Base-by-base conservation (phyloP, 345 rosid genomes). In the Eucalyptus sp. region DNA sequence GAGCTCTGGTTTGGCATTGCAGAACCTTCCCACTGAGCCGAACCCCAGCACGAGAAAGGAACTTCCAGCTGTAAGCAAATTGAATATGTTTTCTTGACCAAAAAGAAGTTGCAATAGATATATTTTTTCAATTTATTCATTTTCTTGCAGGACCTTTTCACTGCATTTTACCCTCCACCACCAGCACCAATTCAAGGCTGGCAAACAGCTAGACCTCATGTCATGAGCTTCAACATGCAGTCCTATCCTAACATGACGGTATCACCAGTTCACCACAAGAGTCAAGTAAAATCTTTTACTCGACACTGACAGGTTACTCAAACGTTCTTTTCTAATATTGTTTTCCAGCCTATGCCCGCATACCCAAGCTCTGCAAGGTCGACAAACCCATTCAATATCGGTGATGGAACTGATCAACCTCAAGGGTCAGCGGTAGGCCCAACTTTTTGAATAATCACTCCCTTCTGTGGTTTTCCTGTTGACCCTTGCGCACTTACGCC, bases 361-460 rank as follows among this genome's bases (percentile, higher is more conserved):
- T 93, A 88, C 86, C 48, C 92, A 50, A 92, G 58, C 86, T 84
- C 90, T 13, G 86, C 91, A 89, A 95, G 90, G 87, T 90, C 96
- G 62, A 87, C 93, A 86, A 97, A 96, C 88, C 99, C 97, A 6
- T 97, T 97, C 88, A 97, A 96, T 90, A 18, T 93, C 62, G 83
- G 86, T 90, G 90, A 86, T 31, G 95, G 92, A 86, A 89, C 90
- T 89, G 46, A 86, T 90, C 88, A 91, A 88, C 80, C 60, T 50
- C 95, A 91, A 91, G 90, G 86, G 56, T 86, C 90, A 86, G 87
- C 71, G 85, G 97, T 96, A 95, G 4, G 91, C 76, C 87, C 71
- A 58, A 52, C 62, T 51, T 76, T 76, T 48, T 20, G 27, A 76
- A 41, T 22, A 22, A 41, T 41, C 84, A 20, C 84, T 41, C 27